Evolutionary conservation across 164 flowering plant species (phyloP), one percentile per base, ranked within the genome.

Genomic region (Umbellularia californica): DNA sequence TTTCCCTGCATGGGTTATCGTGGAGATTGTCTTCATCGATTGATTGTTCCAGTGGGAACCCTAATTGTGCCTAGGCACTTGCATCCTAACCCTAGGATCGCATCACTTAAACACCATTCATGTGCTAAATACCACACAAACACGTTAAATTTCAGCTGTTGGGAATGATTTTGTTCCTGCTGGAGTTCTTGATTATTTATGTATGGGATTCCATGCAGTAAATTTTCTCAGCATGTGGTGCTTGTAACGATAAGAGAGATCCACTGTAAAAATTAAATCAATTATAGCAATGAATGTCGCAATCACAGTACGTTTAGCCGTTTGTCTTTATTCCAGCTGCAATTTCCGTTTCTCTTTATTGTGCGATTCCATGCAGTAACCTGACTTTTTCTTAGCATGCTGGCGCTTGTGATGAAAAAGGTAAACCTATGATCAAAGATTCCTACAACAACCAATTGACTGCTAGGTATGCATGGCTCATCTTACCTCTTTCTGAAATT

Each of bases 401-500:
- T 74, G 95, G 97, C 82, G 97, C 95, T 77, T 97, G 88, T 77
- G 93, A 96, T 84, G 97, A 90, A 9, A 83, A 81, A 70, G 97
- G 99, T 30, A 80, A 81, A 69, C 95, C 98, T 28, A 83, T 91
- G 73, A 88, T 90, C 76, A 92, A 89, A 81, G 99, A 96, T 79
- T 81, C 77, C 77, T 92, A 79, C 67, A 85, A 87, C 80, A 89
- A 98, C 80, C 98, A 98, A 72, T 88, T 96, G 68, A 96, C 99
- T 73, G 97, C 96, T 72, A 96, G 99, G 99, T 94, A 78, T 78
- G 75, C 14, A 68, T 77, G 3, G 68, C 33, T 33, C 28, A 20
- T 71, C 2, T 47, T 70, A 33, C 23, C 50, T 62, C 68, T 60
- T 63, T 58, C 30, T 62, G 33, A 33, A 67, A 25, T 24, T 23